These are phyloP conservation scores for Talaromyces sp. DNA, from an alignment of 2,329 filamentous ascomycete genomes.

Conservation along the genomic window DNA sequence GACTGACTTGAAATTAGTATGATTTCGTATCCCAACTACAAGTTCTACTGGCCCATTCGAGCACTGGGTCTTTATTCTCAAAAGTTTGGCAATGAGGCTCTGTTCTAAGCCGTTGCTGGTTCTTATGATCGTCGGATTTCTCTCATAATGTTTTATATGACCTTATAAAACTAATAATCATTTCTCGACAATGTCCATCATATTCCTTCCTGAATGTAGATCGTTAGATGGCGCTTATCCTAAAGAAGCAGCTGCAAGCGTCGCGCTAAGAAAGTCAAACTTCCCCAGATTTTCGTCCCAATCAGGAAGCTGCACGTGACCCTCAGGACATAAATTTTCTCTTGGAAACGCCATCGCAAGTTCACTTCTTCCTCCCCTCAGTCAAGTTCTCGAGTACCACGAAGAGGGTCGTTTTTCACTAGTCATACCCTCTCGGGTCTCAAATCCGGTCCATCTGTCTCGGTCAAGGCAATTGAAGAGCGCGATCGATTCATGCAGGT, in stretches of 20 bases:
- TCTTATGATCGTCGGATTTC: not conserved
- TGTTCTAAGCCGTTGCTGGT: slow-evolving; percentile 31
- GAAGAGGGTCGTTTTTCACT: not conserved
- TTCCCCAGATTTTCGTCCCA: slow-evolving; percentile 12
- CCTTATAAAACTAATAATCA: not conserved
- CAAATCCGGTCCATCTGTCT: no score
- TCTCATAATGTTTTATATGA: not conserved
- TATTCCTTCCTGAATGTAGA: no score
- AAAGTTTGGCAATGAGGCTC: slow-evolving; percentile 61
- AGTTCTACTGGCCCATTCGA: slow-evolving; percentile 92
- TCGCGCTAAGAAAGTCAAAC: not conserved
- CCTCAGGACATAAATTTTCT: slow-evolving; percentile 4
- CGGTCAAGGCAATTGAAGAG: not conserved
- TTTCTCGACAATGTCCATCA: not conserved
- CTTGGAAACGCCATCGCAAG: not conserved
- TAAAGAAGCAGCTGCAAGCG: not conserved
- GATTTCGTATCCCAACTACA: slow-evolving; percentile 99
- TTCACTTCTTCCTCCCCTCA: not conserved
- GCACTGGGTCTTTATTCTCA: slow-evolving; percentile 83
- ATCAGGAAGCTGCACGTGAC: slow-evolving; percentile 12
- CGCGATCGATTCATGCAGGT: not conserved
- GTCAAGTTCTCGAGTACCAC: not conserved
- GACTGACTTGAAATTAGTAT: slow-evolving; percentile 53
- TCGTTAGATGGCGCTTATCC: not conserved
- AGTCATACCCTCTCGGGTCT: no score